Base-by-base conservation (phyloP, 306 rosid species). In the Luffa acutangula region DNA sequence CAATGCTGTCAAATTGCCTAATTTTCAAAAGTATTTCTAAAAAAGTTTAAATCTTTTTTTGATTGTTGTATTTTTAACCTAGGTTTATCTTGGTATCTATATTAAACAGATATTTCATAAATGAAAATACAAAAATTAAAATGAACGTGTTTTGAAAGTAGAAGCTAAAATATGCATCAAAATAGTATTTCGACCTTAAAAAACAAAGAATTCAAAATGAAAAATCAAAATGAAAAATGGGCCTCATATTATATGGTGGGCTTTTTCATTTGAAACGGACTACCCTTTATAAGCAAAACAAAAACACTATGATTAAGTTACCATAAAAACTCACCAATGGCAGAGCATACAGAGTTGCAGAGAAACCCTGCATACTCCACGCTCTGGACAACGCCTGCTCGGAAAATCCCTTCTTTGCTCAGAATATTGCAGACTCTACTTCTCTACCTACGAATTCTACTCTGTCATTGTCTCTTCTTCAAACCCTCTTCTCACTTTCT, bases 281-380 rank as follows among this genome's bases (percentile, higher is more conserved):
- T 45, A n/a, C 41, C 77, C 13, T 49, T 45, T 71, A 42, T 43
- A 70, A 25, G 57, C 57, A 48, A 31, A 74, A 15, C 7, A 74
- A 67, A 25, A 74, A 49, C 46, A 37, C 7, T 15, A 34, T 74
- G 9, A 74, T 49, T 73, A 49, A 74, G 62, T 74, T 74, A 48
- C 62, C 62, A 74, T 74, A 74, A 33, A 73, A 73, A 49, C 20
- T n/a, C 52, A 43, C 75, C 77, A 73, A 52, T 76, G 79, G 79
- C 65, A 76, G 79, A 54, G 64, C 46, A 18, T 9, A 18, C 46
- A 53, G 79, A 73, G 34, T 8, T 10, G 49, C 65, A 18, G 79
- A 76, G 5, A 76, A 76, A 76, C 79, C 79, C 79, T 75, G 46
- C 65, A 53, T 36, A 37, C 48, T 53, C 79, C 11, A 33, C 31